Base-by-base conservation (phyloP, 2,329 filamentous ascomycete genomes). In the Cercospora brassicicola region DNA sequence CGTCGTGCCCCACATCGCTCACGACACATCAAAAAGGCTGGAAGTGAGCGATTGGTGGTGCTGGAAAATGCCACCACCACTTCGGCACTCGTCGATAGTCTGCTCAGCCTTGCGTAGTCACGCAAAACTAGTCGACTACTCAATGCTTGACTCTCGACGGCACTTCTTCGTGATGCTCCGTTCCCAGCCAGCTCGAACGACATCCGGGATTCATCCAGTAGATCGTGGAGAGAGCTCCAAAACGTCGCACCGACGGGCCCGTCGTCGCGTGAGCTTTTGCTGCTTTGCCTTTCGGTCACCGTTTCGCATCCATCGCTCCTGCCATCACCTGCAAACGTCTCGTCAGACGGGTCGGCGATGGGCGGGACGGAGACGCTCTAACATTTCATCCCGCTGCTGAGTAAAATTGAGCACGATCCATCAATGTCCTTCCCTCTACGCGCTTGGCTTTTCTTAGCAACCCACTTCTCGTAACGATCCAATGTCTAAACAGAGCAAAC, bases 401-500 rank as follows among this genome's bases (percentile, higher is more conserved):
- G 60, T 53, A 51, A 4, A 51, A 15, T 6, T 62, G 60, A 62
- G 60, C 60, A 51, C 60, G 60, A 36, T 53, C 42, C 60, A 62
- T 53, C 42, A 51, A 62, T 62, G 59, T 62, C 23, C 39, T 61
- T 45, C 15, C 20, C 18, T 23, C 5, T 20, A 18, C 15, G 36
- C 30, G n/a, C 60, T 62, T 62, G 60, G 60, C 60, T 31, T 62
- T 51, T n/a, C 60, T 33, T 20, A 53, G 23, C 60, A 62, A 62
- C 59, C 39, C 23, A 62, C 59, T 53, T 28, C 26, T 31, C 20
- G 18, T 15, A 11, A 18, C 23, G 53, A 56, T 2, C 10, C 15
- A 28, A 30, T 30, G 59, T 45, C 23, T 15, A 53, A 20, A 4
- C 15, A 6, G 23, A 20, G 26, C n/a, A 23, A 2, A 11, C 3